A percentile compares a stretch with the other conserved stretches of the same genome.
phyloP scores from a whole-genome alignment of 192 early-diverging fungal genomes.

The Coemansia umbellata region DNA sequence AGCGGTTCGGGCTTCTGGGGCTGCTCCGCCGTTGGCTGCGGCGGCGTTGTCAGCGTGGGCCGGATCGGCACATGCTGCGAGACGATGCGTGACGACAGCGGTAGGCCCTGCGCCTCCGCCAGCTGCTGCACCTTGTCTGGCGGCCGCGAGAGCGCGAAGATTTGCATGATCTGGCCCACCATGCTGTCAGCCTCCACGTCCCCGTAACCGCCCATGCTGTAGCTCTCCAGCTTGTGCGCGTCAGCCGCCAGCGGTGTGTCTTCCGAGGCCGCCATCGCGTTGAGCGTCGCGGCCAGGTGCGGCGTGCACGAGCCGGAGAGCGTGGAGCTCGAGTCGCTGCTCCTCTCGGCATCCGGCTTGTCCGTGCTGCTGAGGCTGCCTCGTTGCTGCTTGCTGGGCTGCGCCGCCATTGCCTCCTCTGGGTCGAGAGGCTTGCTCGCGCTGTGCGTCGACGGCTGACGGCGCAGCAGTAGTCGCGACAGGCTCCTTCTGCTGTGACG shows the following conservation, averaged over 20 bases:
- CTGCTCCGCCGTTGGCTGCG: not conserved
- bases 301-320: not conserved
- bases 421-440: not conserved
- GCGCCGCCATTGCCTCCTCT: no score
- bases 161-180: constrained; percentile 26
- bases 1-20: not conserved
- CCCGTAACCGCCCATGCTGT: not conserved
- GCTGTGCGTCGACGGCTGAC: not conserved
- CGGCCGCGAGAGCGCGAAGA: constrained; percentile 31
- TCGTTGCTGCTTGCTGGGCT: no score
- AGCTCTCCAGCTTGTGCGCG: not conserved
- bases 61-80: not conserved
- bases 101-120: constrained; percentile 46
- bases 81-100: constrained; percentile 35
- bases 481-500: not conserved
- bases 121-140: constrained; percentile 28
- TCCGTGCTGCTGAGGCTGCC: no score
- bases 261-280: constrained; percentile 7
- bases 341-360: no score
- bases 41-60: not conserved
- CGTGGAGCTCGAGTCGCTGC: not conserved
- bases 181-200: constrained; percentile 6
- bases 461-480: not conserved
- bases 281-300: constrained; percentile 13
- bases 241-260: no score